phyloP scores from a whole-genome alignment of 75 land plant species.

The Azolla pinnata region DNA sequence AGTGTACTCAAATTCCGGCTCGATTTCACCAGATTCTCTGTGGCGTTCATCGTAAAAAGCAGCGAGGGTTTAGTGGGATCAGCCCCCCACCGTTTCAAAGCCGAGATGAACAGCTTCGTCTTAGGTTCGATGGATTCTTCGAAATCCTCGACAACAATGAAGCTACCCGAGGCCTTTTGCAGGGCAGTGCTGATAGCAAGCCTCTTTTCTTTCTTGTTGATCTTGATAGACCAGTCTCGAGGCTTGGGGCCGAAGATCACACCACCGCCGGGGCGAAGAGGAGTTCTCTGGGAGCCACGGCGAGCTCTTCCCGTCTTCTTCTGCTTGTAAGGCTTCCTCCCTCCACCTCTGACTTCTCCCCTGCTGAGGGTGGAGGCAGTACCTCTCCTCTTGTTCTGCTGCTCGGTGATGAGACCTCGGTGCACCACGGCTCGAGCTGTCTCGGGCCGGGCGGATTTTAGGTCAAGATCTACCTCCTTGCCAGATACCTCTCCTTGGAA shows the following conservation, averaged over 20 bases:
- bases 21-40: conserved; percentile 46
- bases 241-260: conserved; percentile 94
- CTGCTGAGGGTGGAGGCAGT: conserved; percentile 93
- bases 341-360: conserved; percentile 85
- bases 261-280: conserved; percentile 86
- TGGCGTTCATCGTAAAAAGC: conserved; percentile 49
- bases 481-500: conserved; percentile 46
- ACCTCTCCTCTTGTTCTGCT: conserved; percentile 64
- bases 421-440: conserved; percentile 86
- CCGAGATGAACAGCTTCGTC: conserved; percentile 73
- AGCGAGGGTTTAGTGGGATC: conserved; percentile 51
- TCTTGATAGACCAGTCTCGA: conserved; percentile 83
- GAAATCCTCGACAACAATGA: conserved; percentile 74
- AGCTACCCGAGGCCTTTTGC: conserved; percentile 43
- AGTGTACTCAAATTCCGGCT: conserved; percentile 68
- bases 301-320: conserved; percentile 83
- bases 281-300: conserved; percentile 77
- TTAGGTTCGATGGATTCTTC: conserved; percentile 50
- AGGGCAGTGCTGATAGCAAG: conserved; percentile 86
- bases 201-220: conserved; percentile 83
- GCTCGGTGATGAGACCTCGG: conserved; percentile 72
- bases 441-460: conserved; percentile 61
- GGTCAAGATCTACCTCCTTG: conserved; percentile 46
- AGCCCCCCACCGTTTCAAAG: conserved; percentile 76
- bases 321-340: conserved; percentile 77